phyloP scores from a whole-genome alignment of 805 yeast genomes.

The Suhomyces sp. region DNA sequence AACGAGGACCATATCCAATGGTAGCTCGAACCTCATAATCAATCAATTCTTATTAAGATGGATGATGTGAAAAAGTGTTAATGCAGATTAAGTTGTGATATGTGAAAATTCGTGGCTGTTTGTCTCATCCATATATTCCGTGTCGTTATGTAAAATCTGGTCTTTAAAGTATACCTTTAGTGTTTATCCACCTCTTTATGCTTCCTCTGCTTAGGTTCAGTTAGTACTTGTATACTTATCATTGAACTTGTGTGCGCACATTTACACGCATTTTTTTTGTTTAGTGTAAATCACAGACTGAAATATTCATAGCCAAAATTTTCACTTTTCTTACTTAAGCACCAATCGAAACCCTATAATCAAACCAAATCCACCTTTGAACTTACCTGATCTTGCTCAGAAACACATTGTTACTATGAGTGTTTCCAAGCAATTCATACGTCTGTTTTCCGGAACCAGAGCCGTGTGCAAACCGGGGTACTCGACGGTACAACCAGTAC shows the following conservation, averaged over 20 bases:
- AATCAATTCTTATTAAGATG: neutral
- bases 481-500: conserved; percentile 86
- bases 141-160: no score
- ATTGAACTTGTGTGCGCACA: neutral
- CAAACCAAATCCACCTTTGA: no score
- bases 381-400: no score
- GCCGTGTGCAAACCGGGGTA: conserved; percentile 47
- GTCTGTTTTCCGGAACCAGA: conserved; percentile 42
- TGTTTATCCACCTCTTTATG: no score
- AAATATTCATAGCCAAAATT: neutral
- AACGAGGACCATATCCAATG: conserved; percentile 5
- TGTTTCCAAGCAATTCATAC: conserved; percentile 21
- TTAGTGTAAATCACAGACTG: conserved; percentile 8
- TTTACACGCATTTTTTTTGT: conserved; percentile 1
- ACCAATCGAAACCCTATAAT: conserved; percentile 5
- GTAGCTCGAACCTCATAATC: conserved; percentile 6
- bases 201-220: neutral
- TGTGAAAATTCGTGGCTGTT: no score
- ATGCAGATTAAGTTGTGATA: no score
- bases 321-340: no score
- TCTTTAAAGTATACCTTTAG: no score
- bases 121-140: no score
- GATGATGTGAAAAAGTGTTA: neutral
- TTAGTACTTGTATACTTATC: neutral
- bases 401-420: conserved; percentile 11